phyloP scores from a whole-genome alignment of 768 basidiomycete genomes.

The Tephrocybe sp. region DNA sequence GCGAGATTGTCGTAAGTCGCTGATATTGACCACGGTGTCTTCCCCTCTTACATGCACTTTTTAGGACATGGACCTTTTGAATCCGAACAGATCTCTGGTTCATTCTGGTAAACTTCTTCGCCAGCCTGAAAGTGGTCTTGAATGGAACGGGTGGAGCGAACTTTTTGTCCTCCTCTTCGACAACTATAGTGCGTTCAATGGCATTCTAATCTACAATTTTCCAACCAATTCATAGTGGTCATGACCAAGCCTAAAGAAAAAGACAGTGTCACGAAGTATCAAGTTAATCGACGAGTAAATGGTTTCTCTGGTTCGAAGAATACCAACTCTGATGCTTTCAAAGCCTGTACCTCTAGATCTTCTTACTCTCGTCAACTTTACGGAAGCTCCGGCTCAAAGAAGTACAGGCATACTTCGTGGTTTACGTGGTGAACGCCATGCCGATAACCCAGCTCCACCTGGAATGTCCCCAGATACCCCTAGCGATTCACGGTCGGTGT shows the following conservation, averaged over 20 bases:
- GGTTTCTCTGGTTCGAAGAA: neutral
- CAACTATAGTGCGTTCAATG: conserved; percentile 73
- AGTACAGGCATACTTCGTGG: conserved; percentile 69
- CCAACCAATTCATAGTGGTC: conserved; percentile 56
- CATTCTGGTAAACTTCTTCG: conserved; percentile 80
- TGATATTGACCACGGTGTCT: neutral
- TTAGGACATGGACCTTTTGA: conserved; percentile 85
- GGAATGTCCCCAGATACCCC: conserved; percentile 35
- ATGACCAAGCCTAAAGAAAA: conserved; percentile 84
- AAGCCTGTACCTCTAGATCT: conserved; percentile 94
- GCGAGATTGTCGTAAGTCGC: conserved; percentile 57
- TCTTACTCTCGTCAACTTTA: conserved; percentile 80
- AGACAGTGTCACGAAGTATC: conserved; percentile 72
- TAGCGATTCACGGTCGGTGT: conserved; percentile 73
- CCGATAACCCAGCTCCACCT: conserved; percentile 22
- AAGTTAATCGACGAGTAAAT: conserved; percentile 76
- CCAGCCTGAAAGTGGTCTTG: conserved; percentile 85
- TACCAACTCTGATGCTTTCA: conserved; percentile 4
- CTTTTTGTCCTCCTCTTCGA: conserved; percentile 90
- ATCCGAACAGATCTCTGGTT: conserved; percentile 80
- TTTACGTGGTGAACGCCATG: conserved; percentile 42
- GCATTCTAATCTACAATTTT: conserved; percentile 12
- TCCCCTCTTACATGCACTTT: neutral
- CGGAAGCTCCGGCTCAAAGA: conserved; percentile 74
- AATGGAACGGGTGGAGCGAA: conserved; percentile 89